Conservation (phyloP, 2,329 filamentous ascomycete genomes). For the Lasiodiplodia sp. region DNA sequence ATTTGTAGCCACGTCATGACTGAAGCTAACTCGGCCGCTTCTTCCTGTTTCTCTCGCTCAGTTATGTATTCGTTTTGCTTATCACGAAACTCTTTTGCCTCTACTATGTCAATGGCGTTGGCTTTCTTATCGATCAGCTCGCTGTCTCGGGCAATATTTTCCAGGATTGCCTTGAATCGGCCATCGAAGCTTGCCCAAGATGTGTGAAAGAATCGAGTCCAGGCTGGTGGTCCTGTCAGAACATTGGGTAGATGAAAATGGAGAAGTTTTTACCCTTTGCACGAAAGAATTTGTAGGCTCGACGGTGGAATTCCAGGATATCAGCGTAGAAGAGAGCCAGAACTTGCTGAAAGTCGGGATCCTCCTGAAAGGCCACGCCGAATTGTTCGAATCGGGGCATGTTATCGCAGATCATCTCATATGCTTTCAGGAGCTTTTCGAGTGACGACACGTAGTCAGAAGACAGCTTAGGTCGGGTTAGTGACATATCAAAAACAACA, state of each 20-base stretch:
- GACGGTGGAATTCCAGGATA: conserved; percentile 58
- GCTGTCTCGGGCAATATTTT: not conserved
- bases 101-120: not conserved
- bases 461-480: not conserved
- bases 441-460: not conserved
- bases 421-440: not conserved
- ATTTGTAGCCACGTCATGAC: too few relatives aligned
- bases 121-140: not conserved
- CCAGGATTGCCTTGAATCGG: not conserved
- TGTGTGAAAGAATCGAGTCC: not conserved
- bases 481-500: not conserved
- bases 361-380: not conserved
- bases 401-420: not conserved
- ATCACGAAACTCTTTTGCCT: not conserved
- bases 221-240: not conserved
- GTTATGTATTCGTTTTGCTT: too few relatives aligned
- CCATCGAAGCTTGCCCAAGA: not conserved
- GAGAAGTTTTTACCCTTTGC: not conserved
- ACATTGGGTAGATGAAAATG: not conserved
- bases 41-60: too few relatives aligned
- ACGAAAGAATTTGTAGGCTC: conserved; percentile 56
- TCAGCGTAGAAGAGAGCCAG: conserved; percentile 56
- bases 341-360: conserved; percentile 48
- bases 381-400: conserved; percentile 1
- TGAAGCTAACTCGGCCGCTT: too few relatives aligned